Base-by-base conservation (phyloP, 208 protist species). In the Kentomonas sorsogonicus region DNA sequence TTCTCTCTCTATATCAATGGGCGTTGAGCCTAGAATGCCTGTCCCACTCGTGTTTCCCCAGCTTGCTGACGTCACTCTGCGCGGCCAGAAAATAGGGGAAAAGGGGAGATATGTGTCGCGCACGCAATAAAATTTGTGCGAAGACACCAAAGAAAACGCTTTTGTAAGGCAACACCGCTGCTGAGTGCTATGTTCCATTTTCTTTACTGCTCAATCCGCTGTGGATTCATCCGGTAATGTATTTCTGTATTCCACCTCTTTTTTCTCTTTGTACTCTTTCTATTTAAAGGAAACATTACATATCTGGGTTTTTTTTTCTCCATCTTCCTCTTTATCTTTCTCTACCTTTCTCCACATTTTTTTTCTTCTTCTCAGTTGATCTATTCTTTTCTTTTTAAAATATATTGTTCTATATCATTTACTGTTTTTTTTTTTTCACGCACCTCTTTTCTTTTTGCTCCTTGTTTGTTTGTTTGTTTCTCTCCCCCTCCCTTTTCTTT, bases 361-460 rank as follows among this genome's bases (percentile, higher is more conserved):
- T 65, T 45, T 65, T 65, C 18, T 23, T 65, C 41, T 44, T 58
- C 46, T 50, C 16, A 51, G 11, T 41, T 41, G 16, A 41, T 16
- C 13, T 41, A 16, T 41, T 41, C 16, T 41, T 41, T 41, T 16
- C 38, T 41, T 41, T 41, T 41, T 41, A 41, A 18, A 16, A 41
- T 41, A 18, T 18, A 41, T 11, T 18, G 16, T 41, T 18, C 11
- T 41, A 41, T 18, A 41, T 31, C 2, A 11, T 34, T 46, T n/a
- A 31, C 30, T 59, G 27, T 27, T 1, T 30, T 7, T 45, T 58
- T 27, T 26, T 34, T 27, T 48, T 9, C 25, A 26, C 22, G 22
- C 13, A 48, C 25, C 25, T 48, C 43, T 11, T 23, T 48, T 23
- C 13, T 48, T 48, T 48, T 48, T 48, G 13, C 22, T 48, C 25